Base-by-base conservation (phyloP, 306 rosid species). In the Casuarina glauca region DNA sequence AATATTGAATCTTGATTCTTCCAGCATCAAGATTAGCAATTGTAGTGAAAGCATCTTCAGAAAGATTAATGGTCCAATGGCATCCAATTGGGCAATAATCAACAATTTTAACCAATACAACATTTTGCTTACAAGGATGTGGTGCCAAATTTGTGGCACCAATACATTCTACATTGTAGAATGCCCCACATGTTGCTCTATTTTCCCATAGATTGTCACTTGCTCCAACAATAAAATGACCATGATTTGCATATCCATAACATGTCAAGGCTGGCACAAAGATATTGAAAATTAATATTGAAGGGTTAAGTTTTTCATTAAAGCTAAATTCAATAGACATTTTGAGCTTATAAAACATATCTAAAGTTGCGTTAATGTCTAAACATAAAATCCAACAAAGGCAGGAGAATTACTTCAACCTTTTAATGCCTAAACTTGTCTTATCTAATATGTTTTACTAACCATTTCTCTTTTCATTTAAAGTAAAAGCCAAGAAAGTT, bases 11-110 rank as follows among this genome's bases (percentile, higher is more conserved):
- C 43, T 66, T 15, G 15, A 76, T 68, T 9, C 54, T 68, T 42
- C 80, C 80, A 19, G 68, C 68, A 19, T 36, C 53, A 4, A 6
- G 68, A 39, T 42, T 9, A 19, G 74, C 74, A 76, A 76, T 53
- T 1, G 0, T 6, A 3, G 15, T 16, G 52, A 76, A 76, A 44
- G 80, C 67, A 7, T 68, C 68, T 20, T 45, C 38, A 39, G 55
- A 76, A 2, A 76, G 49, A 46, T 51, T 20, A 19, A 76, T 50
- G 4, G 15, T 13, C 20, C 43, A 26, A 3, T 54, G 42, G 1
- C 53, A 6, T 15, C 46, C 41, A 17, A 26, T 26, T 26, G 26
- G 11, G 13, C 72, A 75, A 20, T 11, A 43, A 54, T 67, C 80
- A 50, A 52, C 16, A 20, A 43, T 43, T 43, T 6, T 43, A 6